Evolutionary conservation across 2,329 filamentous ascomycete species (phyloP).

Genomic region (Cladobotryum mycophilum): DNA sequence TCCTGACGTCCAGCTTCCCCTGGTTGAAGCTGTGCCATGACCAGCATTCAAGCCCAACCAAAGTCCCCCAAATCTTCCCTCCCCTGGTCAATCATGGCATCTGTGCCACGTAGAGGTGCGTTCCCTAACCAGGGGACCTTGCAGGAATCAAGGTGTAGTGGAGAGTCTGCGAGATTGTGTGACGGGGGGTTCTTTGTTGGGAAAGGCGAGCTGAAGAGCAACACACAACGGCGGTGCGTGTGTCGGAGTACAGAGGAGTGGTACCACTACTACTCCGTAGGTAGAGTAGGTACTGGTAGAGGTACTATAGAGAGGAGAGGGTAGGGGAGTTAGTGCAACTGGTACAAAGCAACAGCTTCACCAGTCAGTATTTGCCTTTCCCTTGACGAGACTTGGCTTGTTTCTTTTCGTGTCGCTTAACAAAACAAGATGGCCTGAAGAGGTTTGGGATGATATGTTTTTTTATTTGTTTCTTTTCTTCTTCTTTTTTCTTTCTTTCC

Average conservation of each 20-base stretch:
- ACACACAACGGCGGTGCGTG: neutral
- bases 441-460: neutral
- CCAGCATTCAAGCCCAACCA: constrained; percentile 1
- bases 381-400: too few species aligned
- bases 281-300: too few species aligned
- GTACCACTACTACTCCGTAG: too few species aligned
- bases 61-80: neutral
- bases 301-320: too few species aligned
- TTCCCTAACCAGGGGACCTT: neutral
- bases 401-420: too few species aligned
- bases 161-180: constrained; percentile 11
- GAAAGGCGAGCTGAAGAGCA: neutral
- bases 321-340: neutral
- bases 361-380: too few species aligned
- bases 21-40: constrained; percentile 3
- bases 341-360: too few species aligned
- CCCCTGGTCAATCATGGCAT: constrained; percentile 1
- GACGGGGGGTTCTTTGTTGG: neutral
- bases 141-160: constrained; percentile 5
- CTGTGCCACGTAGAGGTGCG: constrained; percentile 1
- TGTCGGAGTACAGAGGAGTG: neutral
- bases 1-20: constrained; percentile 8
- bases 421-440: neutral
- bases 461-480: neutral
- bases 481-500: neutral